Evolutionary conservation across 1,139 yeast species (phyloP).

Genomic region (Pichia kudriavzevii): DNA sequence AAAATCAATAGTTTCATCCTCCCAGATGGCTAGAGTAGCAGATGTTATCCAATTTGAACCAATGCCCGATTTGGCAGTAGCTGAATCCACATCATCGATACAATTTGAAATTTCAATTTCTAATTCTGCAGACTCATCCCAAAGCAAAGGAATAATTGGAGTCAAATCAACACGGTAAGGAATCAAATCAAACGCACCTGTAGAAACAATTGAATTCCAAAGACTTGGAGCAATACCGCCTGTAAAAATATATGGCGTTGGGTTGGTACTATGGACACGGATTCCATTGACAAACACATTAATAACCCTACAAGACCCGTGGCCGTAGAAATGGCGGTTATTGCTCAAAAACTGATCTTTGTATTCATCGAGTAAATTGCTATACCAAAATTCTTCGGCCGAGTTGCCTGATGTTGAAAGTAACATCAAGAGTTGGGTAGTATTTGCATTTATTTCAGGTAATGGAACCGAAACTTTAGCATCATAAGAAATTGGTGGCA

Average conservation of each 20-base stretch:
- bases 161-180: slow-evolving; percentile 61
- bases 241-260: slow-evolving; percentile 60
- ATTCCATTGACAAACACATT: slow-evolving; percentile 45
- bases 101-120: slow-evolving; percentile 55
- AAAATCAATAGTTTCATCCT: slow-evolving; percentile 34
- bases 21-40: slow-evolving; percentile 62
- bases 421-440: slow-evolving; percentile 51
- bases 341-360: slow-evolving; percentile 32
- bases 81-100: slow-evolving; percentile 31
- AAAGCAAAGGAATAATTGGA: slow-evolving; percentile 54
- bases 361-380: slow-evolving; percentile 48
- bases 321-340: slow-evolving; percentile 42
- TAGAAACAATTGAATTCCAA: slow-evolving; percentile 74
- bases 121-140: slow-evolving; percentile 35
- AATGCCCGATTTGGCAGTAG: slow-evolving; percentile 28
- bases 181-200: slow-evolving; percentile 64
- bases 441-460: slow-evolving; percentile 40
- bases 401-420: slow-evolving; percentile 69
- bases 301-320: slow-evolving; percentile 56
- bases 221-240: slow-evolving; percentile 75
- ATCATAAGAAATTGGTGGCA: slow-evolving; percentile 36
- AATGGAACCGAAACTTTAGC: slow-evolving; percentile 32
- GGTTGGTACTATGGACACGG: slow-evolving; percentile 43
- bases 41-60: slow-evolving; percentile 66
- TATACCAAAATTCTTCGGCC: slow-evolving; percentile 80